Conservation (phyloP, 2,329 filamentous ascomycete species). For the Leptographium lundbergii region DNA sequence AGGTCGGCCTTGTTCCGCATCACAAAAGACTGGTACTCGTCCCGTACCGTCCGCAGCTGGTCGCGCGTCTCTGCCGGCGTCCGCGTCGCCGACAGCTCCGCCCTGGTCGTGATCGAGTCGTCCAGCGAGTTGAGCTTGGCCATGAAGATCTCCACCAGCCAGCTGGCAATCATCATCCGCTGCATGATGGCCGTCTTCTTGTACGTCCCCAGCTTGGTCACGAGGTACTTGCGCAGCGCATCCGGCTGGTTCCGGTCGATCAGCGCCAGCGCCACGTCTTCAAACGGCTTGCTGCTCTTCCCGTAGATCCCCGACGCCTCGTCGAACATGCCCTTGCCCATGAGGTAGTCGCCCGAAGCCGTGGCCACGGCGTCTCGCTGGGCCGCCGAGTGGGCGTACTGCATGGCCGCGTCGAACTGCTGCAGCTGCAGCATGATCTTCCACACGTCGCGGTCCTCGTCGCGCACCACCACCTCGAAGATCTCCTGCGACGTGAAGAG, state of each 20-base stretch:
- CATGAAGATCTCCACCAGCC: conserved; percentile 96
- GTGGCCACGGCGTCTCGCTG: conserved; percentile 89
- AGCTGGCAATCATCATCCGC: conserved; percentile 85
- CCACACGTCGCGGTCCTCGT: conserved; percentile 91
- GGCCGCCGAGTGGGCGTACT: conserved; percentile 64
- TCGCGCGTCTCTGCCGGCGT: conserved; percentile 48
- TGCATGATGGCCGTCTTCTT: conserved; percentile 86
- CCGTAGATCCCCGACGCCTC: conserved; percentile 88
- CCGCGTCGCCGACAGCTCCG: conserved; percentile 61
- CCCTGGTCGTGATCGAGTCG: conserved; percentile 82
- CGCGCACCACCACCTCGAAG: conserved; percentile 80
- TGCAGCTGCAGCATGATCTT: conserved; percentile 79
- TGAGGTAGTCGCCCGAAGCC: conserved; percentile 79
- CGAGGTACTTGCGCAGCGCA: conserved; percentile 77
- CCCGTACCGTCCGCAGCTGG: conserved; percentile 56
- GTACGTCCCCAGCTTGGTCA: conserved; percentile 69
- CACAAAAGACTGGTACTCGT: conserved; percentile 82
- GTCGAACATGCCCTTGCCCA: conserved; percentile 65
- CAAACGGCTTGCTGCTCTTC: conserved; percentile 91
- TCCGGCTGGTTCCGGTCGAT: conserved; percentile 86
- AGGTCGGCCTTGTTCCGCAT: conserved; percentile 75
- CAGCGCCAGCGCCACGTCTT: conserved; percentile 83
- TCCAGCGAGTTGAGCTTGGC: conserved; percentile 89
- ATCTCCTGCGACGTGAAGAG: conserved; percentile 85
- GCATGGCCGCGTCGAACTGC: conserved; percentile 77